phyloP scores from a whole-genome alignment of 495 filamentous ascomycete genomes.

The Filosporella fistucella region DNA sequence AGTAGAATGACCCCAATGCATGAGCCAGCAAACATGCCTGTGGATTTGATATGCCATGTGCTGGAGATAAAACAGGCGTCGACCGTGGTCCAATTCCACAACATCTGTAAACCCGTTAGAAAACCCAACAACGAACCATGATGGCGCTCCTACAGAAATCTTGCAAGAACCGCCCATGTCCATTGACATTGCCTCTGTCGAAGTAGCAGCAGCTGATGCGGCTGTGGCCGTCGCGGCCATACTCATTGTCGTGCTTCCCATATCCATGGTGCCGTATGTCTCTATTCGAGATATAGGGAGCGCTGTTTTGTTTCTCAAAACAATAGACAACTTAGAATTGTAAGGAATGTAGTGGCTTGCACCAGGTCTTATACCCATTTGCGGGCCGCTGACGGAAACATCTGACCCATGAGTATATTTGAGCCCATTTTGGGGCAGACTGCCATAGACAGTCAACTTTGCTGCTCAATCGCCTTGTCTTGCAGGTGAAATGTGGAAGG shows the following conservation, averaged over 20 bases:
- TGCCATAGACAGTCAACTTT: too few relatives aligned
- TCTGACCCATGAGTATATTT: too few relatives aligned
- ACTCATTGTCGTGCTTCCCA: neutral
- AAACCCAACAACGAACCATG: too few relatives aligned
- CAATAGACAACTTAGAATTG: too few relatives aligned
- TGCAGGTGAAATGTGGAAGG: too few relatives aligned
- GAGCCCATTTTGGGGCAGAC: too few relatives aligned
- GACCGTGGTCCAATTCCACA: constrained; percentile 74
- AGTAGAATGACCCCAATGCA: constrained; percentile 67
- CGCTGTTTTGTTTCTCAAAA: too few relatives aligned
- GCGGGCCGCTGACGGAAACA: too few relatives aligned
- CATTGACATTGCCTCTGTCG: constrained; percentile 5
- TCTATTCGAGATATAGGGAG: too few relatives aligned
- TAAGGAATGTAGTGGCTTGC: too few relatives aligned
- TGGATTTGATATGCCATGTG: constrained; percentile 60
- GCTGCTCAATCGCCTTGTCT: too few relatives aligned
- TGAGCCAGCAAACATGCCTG: constrained; percentile 59
- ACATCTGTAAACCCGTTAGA: constrained; percentile 47
- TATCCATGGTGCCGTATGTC: constrained; percentile 5
- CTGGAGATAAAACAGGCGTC: constrained; percentile 66
- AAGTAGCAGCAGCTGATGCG: constrained; percentile 1
- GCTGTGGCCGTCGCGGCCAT: neutral
- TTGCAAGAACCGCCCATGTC: neutral
- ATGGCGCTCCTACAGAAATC: constrained; percentile 3
- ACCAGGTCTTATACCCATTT: too few relatives aligned